Evolutionary conservation across 2,329 filamentous ascomycete species (phyloP), one percentile per base, ranked within the genome.

Genomic region (Xylaria sp.): DNA sequence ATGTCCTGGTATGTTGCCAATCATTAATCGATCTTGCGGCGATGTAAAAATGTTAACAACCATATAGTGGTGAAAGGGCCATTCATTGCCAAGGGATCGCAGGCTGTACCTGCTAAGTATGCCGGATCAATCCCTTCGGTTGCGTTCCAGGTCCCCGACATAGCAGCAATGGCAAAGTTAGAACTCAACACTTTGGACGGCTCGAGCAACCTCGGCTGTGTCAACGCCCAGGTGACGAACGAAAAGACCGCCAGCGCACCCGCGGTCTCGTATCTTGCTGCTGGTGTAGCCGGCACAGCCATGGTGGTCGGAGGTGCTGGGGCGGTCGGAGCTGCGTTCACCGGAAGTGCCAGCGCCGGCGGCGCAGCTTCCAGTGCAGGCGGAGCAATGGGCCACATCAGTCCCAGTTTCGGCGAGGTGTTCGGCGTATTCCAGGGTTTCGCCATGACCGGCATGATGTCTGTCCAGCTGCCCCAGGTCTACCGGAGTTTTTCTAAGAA

Each of bases 381-480:
- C 17, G 89, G 87, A 13, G 78, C 80, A 11, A n/a, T n/a, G n/a
- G 79, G 85, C 2, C 81, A 88, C 9, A 78, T 87, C 39, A 94
- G 91, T 64, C 94, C 94, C 21, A 90, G 88, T 48, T 97, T 97
- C 70, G 81, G 81, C 41, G 91, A 97, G 67, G 86, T 95, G 44
- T 82, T 96, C 62, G 86, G 88, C 57, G 95, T 90, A 84, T 96
- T 97, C 72, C 92, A 97, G 74, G 88, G 89, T 45, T 89, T 97
- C 80, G 92, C 94, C 22, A 89, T 94, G 78, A 97, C 94, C 72
- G 92, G 94, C 61, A 97, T 97, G 94, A 81, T 96, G 71, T 95
- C 90, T 55, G 92, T 95, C 65, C 84, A 87, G 65, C 92, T 96
- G 63, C 94, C 94, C 3, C 79, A 85, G 34, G 86, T 97, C 37